These are phyloP conservation scores for Elaeis oleifera DNA, from an alignment of 202 grass and related monocot species.

Conservation along the genomic window DNA sequence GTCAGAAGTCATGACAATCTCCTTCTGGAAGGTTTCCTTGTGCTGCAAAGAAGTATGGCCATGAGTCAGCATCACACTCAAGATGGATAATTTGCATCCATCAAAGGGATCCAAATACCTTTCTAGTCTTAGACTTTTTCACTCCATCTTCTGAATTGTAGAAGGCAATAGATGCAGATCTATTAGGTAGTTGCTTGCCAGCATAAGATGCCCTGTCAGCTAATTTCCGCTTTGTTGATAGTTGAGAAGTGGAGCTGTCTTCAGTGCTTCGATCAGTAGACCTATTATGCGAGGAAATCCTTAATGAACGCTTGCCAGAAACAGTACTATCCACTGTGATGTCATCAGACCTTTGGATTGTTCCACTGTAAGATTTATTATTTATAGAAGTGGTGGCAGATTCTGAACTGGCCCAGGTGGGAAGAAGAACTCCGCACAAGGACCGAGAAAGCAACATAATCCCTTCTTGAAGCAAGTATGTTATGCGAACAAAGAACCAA, in stretches of 20 bases:
- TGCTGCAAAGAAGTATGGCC: slow-evolving; percentile 36
- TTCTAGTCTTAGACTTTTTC: slow-evolving; percentile 56
- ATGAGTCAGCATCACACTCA: slow-evolving; percentile 3
- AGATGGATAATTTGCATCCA: slow-evolving; percentile 18
- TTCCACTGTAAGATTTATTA: slow-evolving; percentile 85
- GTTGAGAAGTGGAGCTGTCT: slow-evolving; percentile 68
- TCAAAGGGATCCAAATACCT: slow-evolving; percentile 32
- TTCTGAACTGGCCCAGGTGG: slow-evolving; percentile 68
- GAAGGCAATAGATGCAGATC: slow-evolving; percentile 26
- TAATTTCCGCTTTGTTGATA: slow-evolving; percentile 72
- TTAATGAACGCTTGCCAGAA: slow-evolving; percentile 64
- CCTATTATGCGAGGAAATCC: slow-evolving; percentile 57
- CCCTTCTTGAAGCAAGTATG: slow-evolving; percentile 79
- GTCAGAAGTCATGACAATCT: slow-evolving; percentile 88
- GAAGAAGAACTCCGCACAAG: slow-evolving; percentile 32
- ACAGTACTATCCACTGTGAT: slow-evolving; percentile 83
- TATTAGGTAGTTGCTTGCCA: slow-evolving; percentile 70
- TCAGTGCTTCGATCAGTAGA: slow-evolving; percentile 56
- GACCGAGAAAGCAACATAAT: slow-evolving; percentile 52
- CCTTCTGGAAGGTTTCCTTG: slow-evolving; percentile 71
- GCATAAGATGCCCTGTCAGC: slow-evolving; percentile 57
- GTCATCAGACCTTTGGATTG: slow-evolving; percentile 83
- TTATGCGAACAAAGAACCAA: slow-evolving; percentile 73
- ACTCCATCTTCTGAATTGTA: slow-evolving; percentile 55
- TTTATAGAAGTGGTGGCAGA: slow-evolving; percentile 97